Conservation (phyloP, 441 rosid genomes). For the Mallotus repandus region DNA sequence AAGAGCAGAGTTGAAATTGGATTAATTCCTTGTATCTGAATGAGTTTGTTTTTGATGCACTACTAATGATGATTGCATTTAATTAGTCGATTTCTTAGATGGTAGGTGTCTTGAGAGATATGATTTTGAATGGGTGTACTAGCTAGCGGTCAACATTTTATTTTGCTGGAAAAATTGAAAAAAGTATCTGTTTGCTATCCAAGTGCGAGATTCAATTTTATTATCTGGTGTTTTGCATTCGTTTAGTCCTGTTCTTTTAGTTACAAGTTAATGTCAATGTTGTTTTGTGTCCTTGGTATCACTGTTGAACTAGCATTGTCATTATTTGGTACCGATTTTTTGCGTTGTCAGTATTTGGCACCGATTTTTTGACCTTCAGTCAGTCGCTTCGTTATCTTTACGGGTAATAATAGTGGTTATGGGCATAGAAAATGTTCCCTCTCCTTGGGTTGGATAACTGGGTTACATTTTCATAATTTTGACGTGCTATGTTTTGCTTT, state of each 20-base stretch:
- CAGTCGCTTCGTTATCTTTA: neutral
- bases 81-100: slow-evolving; percentile 18
- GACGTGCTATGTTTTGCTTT: no score
- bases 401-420: neutral
- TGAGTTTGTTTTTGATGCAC: slow-evolving; percentile 21
- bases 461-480: no score
- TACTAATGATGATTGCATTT: slow-evolving; percentile 16
- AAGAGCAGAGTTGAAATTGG: slow-evolving; percentile 55
- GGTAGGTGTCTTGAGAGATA: slow-evolving; percentile 10
- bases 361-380: neutral
- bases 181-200: slow-evolving; percentile 13
- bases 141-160: slow-evolving; percentile 18
- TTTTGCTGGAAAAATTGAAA: slow-evolving; percentile 17
- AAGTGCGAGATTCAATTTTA: slow-evolving; percentile 19
- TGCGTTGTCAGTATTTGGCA: neutral
- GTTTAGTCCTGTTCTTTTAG: neutral
- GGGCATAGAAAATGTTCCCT: neutral
- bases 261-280: neutral
- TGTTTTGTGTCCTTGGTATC: neutral
- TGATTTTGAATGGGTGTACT: slow-evolving; percentile 7
- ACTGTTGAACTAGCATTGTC: neutral
- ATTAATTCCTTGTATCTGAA: slow-evolving; percentile 9
- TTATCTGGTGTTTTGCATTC: slow-evolving; percentile 11
- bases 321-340: neutral
- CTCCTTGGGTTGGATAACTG: no score